These are phyloP conservation scores for Silybum marianum DNA, from an alignment of 129 eudicot genomes.

Conservation along the genomic window DNA sequence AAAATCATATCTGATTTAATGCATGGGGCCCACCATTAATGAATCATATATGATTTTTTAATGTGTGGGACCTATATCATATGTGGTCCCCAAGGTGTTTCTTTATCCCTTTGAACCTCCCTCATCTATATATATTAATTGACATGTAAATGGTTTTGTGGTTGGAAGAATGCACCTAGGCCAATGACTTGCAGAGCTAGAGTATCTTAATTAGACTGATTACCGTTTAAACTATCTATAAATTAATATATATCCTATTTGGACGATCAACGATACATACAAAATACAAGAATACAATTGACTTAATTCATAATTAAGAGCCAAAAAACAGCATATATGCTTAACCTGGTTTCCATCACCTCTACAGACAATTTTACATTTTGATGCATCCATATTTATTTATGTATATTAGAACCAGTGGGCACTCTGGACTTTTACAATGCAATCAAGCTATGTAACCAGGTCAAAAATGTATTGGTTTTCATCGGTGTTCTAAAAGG, in stretches of 20 bases:
- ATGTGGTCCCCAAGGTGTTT: no score
- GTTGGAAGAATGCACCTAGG: constrained; percentile 4
- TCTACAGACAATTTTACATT: not conserved
- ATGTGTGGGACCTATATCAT: no score
- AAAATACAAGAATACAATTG: not conserved
- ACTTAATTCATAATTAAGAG: not conserved
- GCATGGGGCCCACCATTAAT: no score
- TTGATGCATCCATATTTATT: no score
- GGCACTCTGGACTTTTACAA: not conserved
- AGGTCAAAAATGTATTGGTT: not conserved
- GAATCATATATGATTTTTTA: no score
- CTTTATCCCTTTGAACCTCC: no score
- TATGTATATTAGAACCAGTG: not conserved
- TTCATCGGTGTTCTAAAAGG: not conserved
- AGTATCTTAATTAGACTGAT: not conserved
- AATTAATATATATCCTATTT: not conserved
- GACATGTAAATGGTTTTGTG: not conserved
- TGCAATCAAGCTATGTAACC: not conserved
- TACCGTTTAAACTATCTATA: not conserved
- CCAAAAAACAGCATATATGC: not conserved
- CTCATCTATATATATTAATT: no score
- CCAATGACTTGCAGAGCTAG: not conserved
- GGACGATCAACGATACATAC: not conserved
- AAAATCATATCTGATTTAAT: no score
- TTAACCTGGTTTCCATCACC: constrained; percentile 4